These are phyloP conservation scores for Protostelium mycophagum DNA, from an alignment of 78 protist species.

Conservation along the genomic window DNA sequence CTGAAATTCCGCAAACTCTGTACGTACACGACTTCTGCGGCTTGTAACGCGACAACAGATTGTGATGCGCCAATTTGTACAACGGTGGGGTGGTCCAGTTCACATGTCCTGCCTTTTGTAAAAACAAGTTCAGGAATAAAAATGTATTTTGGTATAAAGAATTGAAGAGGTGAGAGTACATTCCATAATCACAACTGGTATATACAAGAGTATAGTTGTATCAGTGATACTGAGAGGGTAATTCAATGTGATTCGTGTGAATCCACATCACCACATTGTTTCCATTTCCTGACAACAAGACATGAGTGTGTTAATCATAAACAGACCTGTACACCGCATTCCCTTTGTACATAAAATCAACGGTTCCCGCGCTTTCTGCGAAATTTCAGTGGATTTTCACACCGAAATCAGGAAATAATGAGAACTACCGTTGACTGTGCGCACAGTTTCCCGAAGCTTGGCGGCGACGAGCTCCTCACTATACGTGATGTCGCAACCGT, in stretches of 20 bases:
- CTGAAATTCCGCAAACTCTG: not conserved
- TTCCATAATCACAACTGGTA: no score
- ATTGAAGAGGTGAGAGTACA: no score
- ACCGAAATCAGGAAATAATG: not conserved
- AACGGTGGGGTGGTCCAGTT: constrained; percentile 19
- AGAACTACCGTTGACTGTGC: constrained; percentile 25
- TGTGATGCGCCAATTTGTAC: constrained; percentile 59
- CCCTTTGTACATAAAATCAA: not conserved
- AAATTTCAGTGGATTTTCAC: not conserved
- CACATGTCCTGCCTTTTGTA: no score
- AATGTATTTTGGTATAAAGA: no score
- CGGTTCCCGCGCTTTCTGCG: not conserved
- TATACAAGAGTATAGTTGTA: no score
- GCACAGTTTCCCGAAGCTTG: constrained; percentile 13
- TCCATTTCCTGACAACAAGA: constrained; percentile 10
- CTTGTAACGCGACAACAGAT: constrained; percentile 34
- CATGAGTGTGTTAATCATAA: not conserved
- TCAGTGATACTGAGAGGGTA: no score
- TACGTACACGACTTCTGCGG: constrained; percentile 52
- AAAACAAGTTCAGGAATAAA: no score
- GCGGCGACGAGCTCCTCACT: constrained; percentile 47
- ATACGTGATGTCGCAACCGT: constrained; percentile 55
- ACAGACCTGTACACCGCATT: not conserved
- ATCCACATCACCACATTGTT: constrained; percentile 19
- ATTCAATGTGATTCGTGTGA: constrained; percentile 7